phyloP scores from a whole-genome alignment of 2,329 filamentous ascomycete genomes.

The Colletotrichum limetticola region DNA sequence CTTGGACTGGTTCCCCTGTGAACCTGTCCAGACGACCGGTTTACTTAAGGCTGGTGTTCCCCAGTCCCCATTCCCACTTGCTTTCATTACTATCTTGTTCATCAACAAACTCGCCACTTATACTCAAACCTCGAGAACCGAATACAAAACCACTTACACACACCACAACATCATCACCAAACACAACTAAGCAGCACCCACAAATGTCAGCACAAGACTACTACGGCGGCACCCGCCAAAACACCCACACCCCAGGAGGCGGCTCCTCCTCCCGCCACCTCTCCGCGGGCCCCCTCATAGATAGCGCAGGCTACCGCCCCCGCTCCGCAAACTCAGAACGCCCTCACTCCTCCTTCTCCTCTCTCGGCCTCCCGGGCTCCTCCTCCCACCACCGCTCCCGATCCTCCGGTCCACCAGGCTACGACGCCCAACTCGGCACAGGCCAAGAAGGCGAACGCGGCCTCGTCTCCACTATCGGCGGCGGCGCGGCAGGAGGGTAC shows the following conservation, averaged over 20 bases:
- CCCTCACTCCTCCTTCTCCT: conserved; percentile 17
- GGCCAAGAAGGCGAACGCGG: conserved; percentile 61
- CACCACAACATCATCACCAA: background rate
- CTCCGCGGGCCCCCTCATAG: conserved; percentile 3
- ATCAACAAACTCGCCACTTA: background rate
- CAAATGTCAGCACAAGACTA: conserved; percentile 41
- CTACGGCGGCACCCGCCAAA: conserved; percentile 35
- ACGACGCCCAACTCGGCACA: conserved; percentile 27
- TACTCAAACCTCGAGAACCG: background rate
- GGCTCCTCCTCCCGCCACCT: conserved; percentile 11
- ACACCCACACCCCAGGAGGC: conserved; percentile 25
- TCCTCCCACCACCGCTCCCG: conserved; percentile 25
- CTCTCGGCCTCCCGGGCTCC: background rate
- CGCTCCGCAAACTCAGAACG: conserved; percentile 24
- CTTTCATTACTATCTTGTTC: background rate
- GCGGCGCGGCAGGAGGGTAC: conserved; percentile 63
- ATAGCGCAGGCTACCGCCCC: conserved; percentile 20
- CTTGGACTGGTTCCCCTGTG: background rate
- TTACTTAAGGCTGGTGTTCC: conserved; percentile 13
- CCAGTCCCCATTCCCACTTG: background rate
- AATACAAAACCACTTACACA: background rate
- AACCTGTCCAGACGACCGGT: background rate
- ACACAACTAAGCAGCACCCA: background rate
- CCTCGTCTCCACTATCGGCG: conserved; percentile 63
- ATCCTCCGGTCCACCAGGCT: conserved; percentile 26